Base-by-base conservation (phyloP, 805 yeast genomes). In the Komagataella kurtzmanii region DNA sequence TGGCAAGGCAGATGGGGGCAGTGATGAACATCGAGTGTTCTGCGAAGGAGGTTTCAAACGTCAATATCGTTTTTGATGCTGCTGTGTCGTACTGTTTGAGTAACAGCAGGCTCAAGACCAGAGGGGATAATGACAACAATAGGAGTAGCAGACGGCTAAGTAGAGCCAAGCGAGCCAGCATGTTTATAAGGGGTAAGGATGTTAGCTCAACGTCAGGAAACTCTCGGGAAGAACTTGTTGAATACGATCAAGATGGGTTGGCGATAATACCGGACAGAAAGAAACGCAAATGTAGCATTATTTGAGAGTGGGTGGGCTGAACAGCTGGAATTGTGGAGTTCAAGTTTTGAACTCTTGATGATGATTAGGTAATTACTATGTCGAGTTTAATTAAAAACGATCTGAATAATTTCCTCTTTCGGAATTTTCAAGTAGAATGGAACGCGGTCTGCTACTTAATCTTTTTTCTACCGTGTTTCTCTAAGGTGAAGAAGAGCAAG, bases 11-110 rank as follows among this genome's bases (percentile, higher is more conserved):
- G 44, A 73, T 83, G 52, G 85, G 84, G 44, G 91, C 95, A 0
- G 69, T 77, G 36, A 81, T 79, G 3, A 91, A 86, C 62, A 65
- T 87, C 50, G 85, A 84, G 63, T 88, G 96, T 62, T 85, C 95
- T 6, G 88, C 96, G 4, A 83, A 80, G 57, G 70, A 75, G 17
- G 79, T 80, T 72, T 72, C 75, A 53, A 86, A 88, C 52, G 78
- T 90, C 7, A 69, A 71, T 49, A 76, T 79, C 40, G 82, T 88
- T 1, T 89, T 90, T 63, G 75, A 83, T 58, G 68, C 73, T 49
- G 88, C 88, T 7, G 21, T 44, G 17, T 44, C 50, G 18, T 17
- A 18, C 47, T 21, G 30, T 45, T 8, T 45, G 12, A 24, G 40
- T 14, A 30, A 30, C 12, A 14, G 10, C 14, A 30, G 40, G 40